Conservation (phyloP, 257 asterid genomes). For the Catharanthus roseus region DNA sequence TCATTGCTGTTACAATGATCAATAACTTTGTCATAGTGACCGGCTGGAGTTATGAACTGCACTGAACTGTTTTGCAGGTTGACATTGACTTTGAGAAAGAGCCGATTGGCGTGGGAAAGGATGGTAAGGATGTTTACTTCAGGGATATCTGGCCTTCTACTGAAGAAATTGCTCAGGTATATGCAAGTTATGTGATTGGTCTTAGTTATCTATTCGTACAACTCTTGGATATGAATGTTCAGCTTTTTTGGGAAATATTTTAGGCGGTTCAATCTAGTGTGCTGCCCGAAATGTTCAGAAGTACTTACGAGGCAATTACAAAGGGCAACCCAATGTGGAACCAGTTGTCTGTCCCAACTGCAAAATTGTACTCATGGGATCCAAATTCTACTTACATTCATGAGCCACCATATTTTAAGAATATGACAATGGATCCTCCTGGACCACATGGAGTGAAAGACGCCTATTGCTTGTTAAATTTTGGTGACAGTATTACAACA, state of each 20-base stretch:
- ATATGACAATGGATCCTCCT: conserved; percentile 91
- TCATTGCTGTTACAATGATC: neutral
- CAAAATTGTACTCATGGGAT: conserved; percentile 83
- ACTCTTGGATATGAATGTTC: neutral
- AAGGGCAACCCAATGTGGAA: conserved; percentile 92
- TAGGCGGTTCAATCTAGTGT: conserved; percentile 90
- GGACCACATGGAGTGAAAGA: conserved; percentile 91
- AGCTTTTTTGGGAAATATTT: conserved; percentile 9
- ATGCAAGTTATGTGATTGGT: conserved; percentile 11
- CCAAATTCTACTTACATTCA: conserved; percentile 83
- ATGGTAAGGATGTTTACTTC: conserved; percentile 76
- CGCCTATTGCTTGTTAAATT: conserved; percentile 88
- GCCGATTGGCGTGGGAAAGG: conserved; percentile 87
- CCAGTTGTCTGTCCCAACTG: conserved; percentile 54
- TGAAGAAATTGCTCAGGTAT: conserved; percentile 86
- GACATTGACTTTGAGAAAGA: conserved; percentile 89
- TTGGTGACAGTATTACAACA: conserved; percentile 89
- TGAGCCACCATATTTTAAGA: conserved; percentile 90
- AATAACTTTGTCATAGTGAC: neutral
- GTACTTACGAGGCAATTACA: conserved; percentile 82
- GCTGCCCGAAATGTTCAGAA: conserved; percentile 87
- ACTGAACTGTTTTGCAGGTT: conserved; percentile 43
- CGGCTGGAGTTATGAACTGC: neutral
- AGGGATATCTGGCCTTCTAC: conserved; percentile 93
- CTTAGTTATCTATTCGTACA: conserved; percentile 12